A percentile compares a stretch with the other conserved stretches of the same genome.
These are phyloP conservation scores for Spiraea crenata DNA, from an alignment of 331 rosid species.

Conservation along the genomic window DNA sequence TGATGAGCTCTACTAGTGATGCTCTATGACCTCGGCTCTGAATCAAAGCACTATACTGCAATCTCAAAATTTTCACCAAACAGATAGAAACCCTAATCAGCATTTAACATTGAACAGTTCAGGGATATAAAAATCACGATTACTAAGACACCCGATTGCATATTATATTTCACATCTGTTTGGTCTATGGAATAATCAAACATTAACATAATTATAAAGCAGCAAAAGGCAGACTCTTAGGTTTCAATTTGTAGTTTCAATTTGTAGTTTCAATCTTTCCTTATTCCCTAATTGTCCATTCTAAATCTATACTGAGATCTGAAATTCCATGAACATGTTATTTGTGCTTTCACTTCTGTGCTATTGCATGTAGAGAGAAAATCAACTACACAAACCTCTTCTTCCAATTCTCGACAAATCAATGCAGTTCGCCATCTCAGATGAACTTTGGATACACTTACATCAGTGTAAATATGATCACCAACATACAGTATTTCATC, in stretches of 20 bases:
- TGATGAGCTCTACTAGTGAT: slow-evolving; percentile 74
- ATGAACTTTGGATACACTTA: slow-evolving; percentile 94
- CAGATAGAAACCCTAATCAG: slow-evolving; percentile 22
- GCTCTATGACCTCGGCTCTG: slow-evolving; percentile 57
- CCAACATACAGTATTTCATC: slow-evolving; percentile 97
- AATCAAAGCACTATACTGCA: slow-evolving; percentile 88
- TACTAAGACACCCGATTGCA: background rate
- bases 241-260: background rate
- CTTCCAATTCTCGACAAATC: slow-evolving; percentile 92
- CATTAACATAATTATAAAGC: background rate
- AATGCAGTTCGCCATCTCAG: slow-evolving; percentile 96
- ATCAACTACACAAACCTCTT: slow-evolving; percentile 59
- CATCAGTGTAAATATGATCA: slow-evolving; percentile 96
- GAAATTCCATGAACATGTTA: background rate
- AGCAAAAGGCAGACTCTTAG: background rate
- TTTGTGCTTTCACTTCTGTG: background rate
- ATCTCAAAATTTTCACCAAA: slow-evolving; percentile 31
- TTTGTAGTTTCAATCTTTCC: too few relatives aligned
- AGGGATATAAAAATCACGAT: slow-evolving; percentile 2
- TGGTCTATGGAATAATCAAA: background rate
- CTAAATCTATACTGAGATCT: background rate
- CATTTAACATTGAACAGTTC: slow-evolving; percentile 26
- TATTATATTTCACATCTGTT: background rate
- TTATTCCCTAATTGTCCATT: background rate
- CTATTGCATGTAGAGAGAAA: slow-evolving; percentile 12